Evolutionary conservation across 2,329 filamentous ascomycete species (phyloP), one percentile per base, ranked within the genome.

Genomic region (Cryphonectria naterciae): DNA sequence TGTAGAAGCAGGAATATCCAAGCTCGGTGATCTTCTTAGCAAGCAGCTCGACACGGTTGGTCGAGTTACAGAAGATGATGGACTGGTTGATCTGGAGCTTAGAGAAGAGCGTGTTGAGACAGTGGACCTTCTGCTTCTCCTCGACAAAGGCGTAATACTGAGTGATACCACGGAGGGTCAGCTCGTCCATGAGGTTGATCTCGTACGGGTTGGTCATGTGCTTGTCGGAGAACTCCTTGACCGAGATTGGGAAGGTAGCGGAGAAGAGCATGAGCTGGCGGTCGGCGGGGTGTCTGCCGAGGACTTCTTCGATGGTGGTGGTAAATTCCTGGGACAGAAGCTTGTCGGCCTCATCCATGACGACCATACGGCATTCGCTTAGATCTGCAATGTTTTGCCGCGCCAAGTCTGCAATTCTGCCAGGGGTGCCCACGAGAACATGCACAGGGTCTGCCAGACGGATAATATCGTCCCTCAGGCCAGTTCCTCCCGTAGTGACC

Each of bases 61-160:
- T 99, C 56, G 96, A 99, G 83, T 99, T 99, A 85, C 96, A 99
- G 85, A 99, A 99, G 80, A 99, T 99, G 85, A 99, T 99, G 74
- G 97, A 99, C 85, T 99, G 96, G 84, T 99, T 99, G 85, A 99
- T 99, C 83, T 99, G 95, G 22, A 99, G 90, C 83, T 98, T 97
- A 76, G 95, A 98, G 86, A 99, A 99, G 74, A 99, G 91, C 0
- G 96, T 99, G 85, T 99, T 99, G 75, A 99, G 85, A 81, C 96
- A 99, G 84, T 99, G 97, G 28, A 99, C 96, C 84, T 99, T 99
- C 80, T 98, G 94, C 85, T 98, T 98, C 84, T 99, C 96, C 82
- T 99, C 96, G 67, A 99, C 97, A 76, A 98, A 99, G 58, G 96
- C 96, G 79, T 99, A 99, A 85, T 98, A 99, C 80, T 99, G 96